phyloP scores from a whole-genome alignment of 805 yeast genomes.

The Torulaspora microellipsoides region DNA sequence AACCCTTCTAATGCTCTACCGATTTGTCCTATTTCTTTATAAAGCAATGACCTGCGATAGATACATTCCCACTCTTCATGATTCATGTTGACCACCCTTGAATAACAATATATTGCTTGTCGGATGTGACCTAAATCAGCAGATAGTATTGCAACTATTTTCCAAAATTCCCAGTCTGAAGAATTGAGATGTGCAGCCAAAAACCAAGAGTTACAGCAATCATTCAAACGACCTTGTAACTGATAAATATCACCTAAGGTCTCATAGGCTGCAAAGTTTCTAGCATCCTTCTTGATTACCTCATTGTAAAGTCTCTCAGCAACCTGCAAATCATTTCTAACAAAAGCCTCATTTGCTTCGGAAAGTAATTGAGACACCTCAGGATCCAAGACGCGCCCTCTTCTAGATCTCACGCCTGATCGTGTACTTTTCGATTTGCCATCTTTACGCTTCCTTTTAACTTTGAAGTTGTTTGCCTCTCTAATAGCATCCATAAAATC shows the following conservation, averaged over 20 bases:
- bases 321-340: constrained; percentile 50
- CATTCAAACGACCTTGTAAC: constrained; percentile 58
- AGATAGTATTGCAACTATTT: constrained; percentile 64
- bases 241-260: constrained; percentile 82
- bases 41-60: constrained; percentile 61
- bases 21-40: constrained; percentile 58
- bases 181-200: constrained; percentile 75
- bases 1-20: constrained; percentile 74
- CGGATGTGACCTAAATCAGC: constrained; percentile 60
- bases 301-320: constrained; percentile 60
- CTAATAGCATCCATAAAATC: constrained; percentile 59
- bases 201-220: constrained; percentile 77
- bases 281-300: constrained; percentile 73
- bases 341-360: constrained; percentile 78
- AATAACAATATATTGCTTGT: constrained; percentile 77
- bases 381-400: constrained; percentile 53
- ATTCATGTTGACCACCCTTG: constrained; percentile 53
- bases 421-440: constrained; percentile 26
- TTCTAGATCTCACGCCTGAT: constrained; percentile 28
- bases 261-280: constrained; percentile 78
- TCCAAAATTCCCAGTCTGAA: constrained; percentile 75
- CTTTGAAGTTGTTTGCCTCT: constrained; percentile 61
- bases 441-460: constrained; percentile 38
- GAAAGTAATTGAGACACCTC: constrained; percentile 65
- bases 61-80: constrained; percentile 51